Evolutionary conservation across 1,139 yeast genomes (phyloP).

Genomic region (Yamadazyma spencermartinsiae): DNA sequence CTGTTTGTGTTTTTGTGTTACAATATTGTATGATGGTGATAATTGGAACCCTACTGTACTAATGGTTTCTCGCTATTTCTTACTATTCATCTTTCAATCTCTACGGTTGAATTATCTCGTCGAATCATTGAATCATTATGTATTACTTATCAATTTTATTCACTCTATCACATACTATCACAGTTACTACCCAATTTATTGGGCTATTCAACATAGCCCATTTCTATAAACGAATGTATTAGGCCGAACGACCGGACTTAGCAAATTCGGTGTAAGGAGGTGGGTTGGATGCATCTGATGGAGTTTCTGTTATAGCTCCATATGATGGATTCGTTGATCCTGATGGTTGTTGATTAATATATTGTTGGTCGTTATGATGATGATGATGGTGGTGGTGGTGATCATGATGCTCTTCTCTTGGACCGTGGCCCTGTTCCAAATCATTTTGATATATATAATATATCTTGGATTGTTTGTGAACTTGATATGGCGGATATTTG

Average conservation of each 20-base stretch:
- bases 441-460: slow-evolving; percentile 36
- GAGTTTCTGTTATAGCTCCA: slow-evolving; percentile 15
- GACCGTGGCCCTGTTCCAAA: slow-evolving; percentile 25
- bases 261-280: slow-evolving; percentile 37
- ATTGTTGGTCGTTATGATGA: slow-evolving; percentile 17
- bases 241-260: not conserved
- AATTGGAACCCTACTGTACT: too few relatives aligned
- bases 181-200: too few relatives aligned
- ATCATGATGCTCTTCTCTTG: slow-evolving; percentile 8
- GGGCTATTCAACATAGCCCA: too few relatives aligned
- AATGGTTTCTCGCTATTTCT: too few relatives aligned
- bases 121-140: too few relatives aligned
- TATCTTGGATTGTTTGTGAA: slow-evolving; percentile 25
- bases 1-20: too few relatives aligned
- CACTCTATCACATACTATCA: not conserved
- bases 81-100: too few relatives aligned
- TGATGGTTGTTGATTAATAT: slow-evolving; percentile 13
- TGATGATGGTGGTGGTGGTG: slow-evolving; percentile 26
- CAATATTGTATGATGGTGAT: too few relatives aligned
- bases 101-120: too few relatives aligned
- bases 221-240: not conserved
- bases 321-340: slow-evolving; percentile 14
- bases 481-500: slow-evolving; percentile 38
- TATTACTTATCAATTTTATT: too few relatives aligned
- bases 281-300: slow-evolving; percentile 18